Base-by-base conservation (phyloP, 257 asterid genomes). In the Ligustrum vulgare region DNA sequence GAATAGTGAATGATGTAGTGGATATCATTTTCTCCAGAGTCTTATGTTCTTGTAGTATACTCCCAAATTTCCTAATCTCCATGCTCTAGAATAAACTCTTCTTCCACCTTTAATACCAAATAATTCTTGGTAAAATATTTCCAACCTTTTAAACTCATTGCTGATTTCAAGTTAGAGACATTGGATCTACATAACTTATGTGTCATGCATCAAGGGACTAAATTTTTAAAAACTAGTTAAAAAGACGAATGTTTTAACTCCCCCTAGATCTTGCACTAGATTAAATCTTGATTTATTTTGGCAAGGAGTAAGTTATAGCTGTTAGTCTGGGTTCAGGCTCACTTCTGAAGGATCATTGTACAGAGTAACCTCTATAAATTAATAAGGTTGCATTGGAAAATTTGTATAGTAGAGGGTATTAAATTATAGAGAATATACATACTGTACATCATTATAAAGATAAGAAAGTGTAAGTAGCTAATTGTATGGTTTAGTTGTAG, bases 1-100 rank as follows among this genome's bases (percentile, higher is more conserved):
- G 3, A 3, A 1, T 71, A n/a, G 37, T 63, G 72, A 76, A 62
- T 62, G 63, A 35, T n/a, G 60, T 69, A 51, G 41, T 64, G 35
- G 15, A 63, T 47, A 12, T 15, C 20, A 15, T 12, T 47, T 47
- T 47, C 56, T 47, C 20, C 56, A 47, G 1, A 47, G 5, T 47
- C 47, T 39, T 39, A 20, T 47, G 6, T 47, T 20, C 20, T 47
- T 47, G 39, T 35, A 35, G 18, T 43, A 43, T 9, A 10, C 54
- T 12, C 54, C 5, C 18, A 12, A 45, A 11, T 12, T 45, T 45
- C 54, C 54, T 45, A 45, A 45, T 45, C 54, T 45, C 5, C 18
- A 13, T 45, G 18, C 18, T 45, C 18, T 3, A 10, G 4, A 45
- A 45, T 45, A 10, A 45, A 45, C 18, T 13, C n/a, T 45, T 2